Evolutionary conservation across 73 alveolate genomes (phyloP).

Genomic region (Paramecium sonneborni): DNA sequence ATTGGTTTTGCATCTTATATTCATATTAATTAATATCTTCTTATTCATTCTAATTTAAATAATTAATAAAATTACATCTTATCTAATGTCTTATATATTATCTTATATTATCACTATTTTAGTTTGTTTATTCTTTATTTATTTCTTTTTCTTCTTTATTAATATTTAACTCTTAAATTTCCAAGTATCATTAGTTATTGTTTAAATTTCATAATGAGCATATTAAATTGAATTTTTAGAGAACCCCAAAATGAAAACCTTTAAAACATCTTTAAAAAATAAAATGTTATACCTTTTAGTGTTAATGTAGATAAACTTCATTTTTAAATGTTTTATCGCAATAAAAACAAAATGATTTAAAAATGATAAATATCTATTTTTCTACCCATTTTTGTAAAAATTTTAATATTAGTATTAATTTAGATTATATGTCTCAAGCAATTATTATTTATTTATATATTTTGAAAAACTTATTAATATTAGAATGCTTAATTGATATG

Average conservation of each 20-base stretch:
- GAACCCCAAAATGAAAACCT: constrained; percentile 97
- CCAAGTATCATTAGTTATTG: constrained; percentile 2
- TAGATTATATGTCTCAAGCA: too few relatives aligned
- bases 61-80: not conserved
- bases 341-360: constrained; percentile 98
- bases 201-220: constrained; percentile 58
- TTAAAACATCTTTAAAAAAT: constrained; percentile 91
- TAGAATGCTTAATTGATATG: not conserved
- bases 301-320: constrained; percentile 94
- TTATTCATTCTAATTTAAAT: not conserved
- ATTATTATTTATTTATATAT: too few relatives aligned
- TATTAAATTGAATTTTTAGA: constrained; percentile 80
- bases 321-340: constrained; percentile 97
- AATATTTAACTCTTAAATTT: constrained; percentile 53
- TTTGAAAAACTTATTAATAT: not conserved
- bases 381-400: constrained; percentile 88
- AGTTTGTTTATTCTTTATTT: constrained; percentile 44
- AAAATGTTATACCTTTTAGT: constrained; percentile 97
- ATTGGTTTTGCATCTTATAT: not conserved
- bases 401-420: not conserved
- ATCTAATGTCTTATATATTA: not conserved
- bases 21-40: not conserved
- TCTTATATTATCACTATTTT: not conserved
- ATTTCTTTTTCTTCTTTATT: constrained; percentile 48
- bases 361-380: constrained; percentile 91